phyloP scores from a whole-genome alignment of 2,329 filamentous ascomycete species.

The Penicillium vulpinum region DNA sequence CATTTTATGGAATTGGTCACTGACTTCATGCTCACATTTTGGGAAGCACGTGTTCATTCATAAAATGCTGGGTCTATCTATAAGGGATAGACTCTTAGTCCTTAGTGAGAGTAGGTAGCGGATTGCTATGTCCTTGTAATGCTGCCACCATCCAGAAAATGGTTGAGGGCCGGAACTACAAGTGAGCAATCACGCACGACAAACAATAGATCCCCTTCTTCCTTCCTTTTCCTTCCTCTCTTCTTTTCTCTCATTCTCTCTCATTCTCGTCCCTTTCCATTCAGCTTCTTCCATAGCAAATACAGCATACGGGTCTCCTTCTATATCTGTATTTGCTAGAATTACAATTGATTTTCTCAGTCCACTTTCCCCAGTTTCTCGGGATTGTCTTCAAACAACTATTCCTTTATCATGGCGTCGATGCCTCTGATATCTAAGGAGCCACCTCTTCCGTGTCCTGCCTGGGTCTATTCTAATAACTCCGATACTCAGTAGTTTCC shows the following conservation, averaged over 20 bases:
- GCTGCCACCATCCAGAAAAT: neutral
- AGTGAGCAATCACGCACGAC: neutral
- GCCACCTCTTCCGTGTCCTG: neutral
- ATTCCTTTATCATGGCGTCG: neutral
- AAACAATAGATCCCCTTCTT: neutral
- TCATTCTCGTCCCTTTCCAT: neutral
- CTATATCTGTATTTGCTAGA: neutral
- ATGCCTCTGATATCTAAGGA: neutral
- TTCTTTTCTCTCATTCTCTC: neutral
- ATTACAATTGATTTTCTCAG: neutral
- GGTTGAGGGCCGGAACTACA: neutral
- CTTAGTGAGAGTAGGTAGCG: neutral
- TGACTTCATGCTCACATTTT: neutral
- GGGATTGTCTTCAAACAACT: neutral
- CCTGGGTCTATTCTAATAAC: neutral
- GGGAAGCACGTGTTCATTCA: neutral
- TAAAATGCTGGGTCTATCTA: neutral
- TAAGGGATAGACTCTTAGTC: neutral
- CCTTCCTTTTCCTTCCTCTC: neutral
- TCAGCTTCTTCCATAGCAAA: neutral
- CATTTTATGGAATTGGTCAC: too few species aligned
- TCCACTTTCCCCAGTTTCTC: neutral
- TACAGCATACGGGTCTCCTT: neutral
- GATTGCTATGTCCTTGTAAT: neutral
- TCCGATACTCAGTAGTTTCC: neutral